A percentile compares a stretch with the other conserved stretches of the same genome.
Conservation (phyloP, 23 red algal species). For the Gracilaria gracilis region DNA sequence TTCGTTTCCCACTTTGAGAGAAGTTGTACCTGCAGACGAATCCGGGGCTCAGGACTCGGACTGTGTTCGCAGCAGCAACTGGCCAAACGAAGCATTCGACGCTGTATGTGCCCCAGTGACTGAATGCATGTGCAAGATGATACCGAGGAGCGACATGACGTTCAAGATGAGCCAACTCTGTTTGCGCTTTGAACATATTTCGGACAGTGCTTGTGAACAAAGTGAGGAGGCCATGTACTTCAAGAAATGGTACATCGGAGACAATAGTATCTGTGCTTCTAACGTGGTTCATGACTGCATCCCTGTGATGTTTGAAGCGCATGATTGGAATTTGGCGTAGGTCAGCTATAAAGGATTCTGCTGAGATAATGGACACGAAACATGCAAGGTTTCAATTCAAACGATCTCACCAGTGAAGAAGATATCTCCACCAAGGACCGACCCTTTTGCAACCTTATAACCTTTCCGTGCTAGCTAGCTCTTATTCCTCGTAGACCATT, state of each 20-base stretch:
- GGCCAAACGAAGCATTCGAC: slow-evolving; percentile 4
- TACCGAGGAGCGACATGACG: not conserved
- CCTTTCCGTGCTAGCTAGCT: no score
- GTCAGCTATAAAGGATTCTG: no score
- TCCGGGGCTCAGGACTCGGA: not conserved
- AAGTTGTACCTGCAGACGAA: not conserved
- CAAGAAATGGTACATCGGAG: not conserved
- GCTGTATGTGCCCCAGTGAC: slow-evolving; percentile 11
- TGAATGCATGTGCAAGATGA: slow-evolving; percentile 20
- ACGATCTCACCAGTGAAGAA: no score
- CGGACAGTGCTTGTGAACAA: not conserved
- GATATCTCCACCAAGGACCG: no score
- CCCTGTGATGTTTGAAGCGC: slow-evolving; percentile 17
- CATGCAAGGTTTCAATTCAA: no score
- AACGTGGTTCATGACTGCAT: slow-evolving; percentile 18
- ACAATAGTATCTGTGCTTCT: not conserved
- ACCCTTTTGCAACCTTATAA: no score
- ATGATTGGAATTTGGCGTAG: not conserved
- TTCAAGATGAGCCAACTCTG: slow-evolving; percentile 19
- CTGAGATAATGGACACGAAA: no score
- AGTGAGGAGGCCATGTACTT: not conserved
- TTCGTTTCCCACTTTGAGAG: no score
- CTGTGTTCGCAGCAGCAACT: not conserved
- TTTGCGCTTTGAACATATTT: not conserved
- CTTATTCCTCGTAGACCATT: no score